Evolutionary conservation across 345 rosid species (phyloP), one percentile per base, ranked within the genome.

Genomic region (Eutrema yunnanense): DNA sequence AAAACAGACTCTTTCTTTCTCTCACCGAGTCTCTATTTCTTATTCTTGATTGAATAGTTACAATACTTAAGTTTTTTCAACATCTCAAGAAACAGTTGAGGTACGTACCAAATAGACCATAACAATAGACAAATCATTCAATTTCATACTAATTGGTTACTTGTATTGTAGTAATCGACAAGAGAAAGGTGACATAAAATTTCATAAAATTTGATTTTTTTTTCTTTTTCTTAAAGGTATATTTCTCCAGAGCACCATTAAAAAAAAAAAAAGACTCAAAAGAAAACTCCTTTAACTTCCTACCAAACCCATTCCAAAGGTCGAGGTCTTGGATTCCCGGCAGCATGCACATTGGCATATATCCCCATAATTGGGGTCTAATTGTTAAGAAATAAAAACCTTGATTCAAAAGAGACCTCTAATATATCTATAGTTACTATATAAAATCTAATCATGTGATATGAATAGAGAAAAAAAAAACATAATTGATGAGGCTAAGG

Each of bases 401-500:
- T 55, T 55, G 57, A 32, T 55, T 56, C 58, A 14, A 8, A 65
- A 30, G 29, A 12, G 36, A 47, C 33, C 34, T 55, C 6, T 61
- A 22, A 22, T 26, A 11, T 36, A 44, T 74, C 29, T 5, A 10
- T 33, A 40, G 52, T 74, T 67, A 57, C 42, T 43, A 11, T 42
- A 36, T 27, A 60, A 42, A 51, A 67, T 51, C 12, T 33, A 59
- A 75, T 44, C 73, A 75, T 67, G 79, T 67, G 43, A 67, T 52
- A 67, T 51, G 68, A 67, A 74, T 49, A 74, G 68, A 26, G 13
- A 29, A 13, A 50, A 41, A 8, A 50, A 41, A 72, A 52, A 50
- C 61, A 51, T 42, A 74, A 51, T 75, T 52, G 79, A 75, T 67
- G 71, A 73, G 58, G 57, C 50, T 34, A 53, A 67, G 73, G 54